Base-by-base conservation (phyloP, 306 rosid genomes). In the Citrullus colocynthis region DNA sequence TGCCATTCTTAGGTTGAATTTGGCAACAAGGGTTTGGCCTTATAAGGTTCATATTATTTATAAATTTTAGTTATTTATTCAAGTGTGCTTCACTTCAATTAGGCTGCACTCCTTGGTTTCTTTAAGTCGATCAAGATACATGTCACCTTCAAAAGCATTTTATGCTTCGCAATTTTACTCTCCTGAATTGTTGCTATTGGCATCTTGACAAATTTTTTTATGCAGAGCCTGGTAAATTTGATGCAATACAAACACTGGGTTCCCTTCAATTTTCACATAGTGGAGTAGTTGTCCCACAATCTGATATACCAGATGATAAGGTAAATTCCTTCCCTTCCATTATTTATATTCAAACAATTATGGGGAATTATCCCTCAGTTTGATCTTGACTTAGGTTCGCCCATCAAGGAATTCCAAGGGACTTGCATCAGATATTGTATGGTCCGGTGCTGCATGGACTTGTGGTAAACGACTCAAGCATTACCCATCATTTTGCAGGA, bases 401-500 rank as follows among this genome's bases (percentile, higher is more conserved):
- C 81, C 80, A 55, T 78, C 83, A 78, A 88, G 86, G 84, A 89
- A 65, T 81, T 84, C 85, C 82, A 88, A 88, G 81, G 86, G 88
- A 78, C 83, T 66, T 79, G 85, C 83, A 78, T 87, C 96, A 49
- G 99, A 88, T 78, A 95, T 95, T 77, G 90, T 82, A 82, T 95
- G 99, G 99, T 92, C 97, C 6, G 99, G 99, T 76, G 84, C 83
- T 75, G 90, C 97, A 3, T 95, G 97, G 97, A 86, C 85, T 79
- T 95, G 99, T 82, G 92, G 97, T 76, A 95, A 95, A 85, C 97
- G 90, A 84, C 97, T 95, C 74, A 92, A 91, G 84, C 99, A 95
- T 82, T 95, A 87, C 80, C 96, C 97, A 1, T 82, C 90, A 8
- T 95, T 95, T 83, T 81, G 82, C 82, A 82, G 99, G 84, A 92